A percentile compares a stretch with the other conserved stretches of the same genome.
Evolutionary conservation across 2,329 filamentous ascomycete species (phyloP).

Genomic region (Fonsecaea monophora): DNA sequence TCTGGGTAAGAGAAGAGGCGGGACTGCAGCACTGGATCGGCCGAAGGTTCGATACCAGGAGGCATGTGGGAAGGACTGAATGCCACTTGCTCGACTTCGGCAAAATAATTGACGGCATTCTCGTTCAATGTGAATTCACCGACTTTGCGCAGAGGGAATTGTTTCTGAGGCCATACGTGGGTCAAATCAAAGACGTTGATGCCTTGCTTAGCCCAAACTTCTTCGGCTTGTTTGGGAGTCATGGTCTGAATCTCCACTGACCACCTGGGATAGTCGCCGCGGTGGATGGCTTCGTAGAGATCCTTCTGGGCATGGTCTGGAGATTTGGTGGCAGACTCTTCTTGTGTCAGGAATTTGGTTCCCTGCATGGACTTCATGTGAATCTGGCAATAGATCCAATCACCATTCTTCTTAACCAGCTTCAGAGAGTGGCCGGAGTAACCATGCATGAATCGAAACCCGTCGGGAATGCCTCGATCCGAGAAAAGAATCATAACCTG

Average conservation of each 20-base stretch:
- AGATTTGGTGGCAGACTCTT: conserved; percentile 58
- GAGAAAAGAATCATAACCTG: conserved; percentile 47
- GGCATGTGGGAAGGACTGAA: conserved; percentile 72
- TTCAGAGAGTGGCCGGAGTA: conserved; percentile 62
- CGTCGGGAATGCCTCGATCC: conserved; percentile 61
- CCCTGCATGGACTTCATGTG: conserved; percentile 63
- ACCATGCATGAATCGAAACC: conserved; percentile 63
- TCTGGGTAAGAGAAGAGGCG: conserved; percentile 75
- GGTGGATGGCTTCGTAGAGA: conserved; percentile 59
- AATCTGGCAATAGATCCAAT: conserved; percentile 61
- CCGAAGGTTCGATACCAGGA: conserved; percentile 72
- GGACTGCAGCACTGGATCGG: conserved; percentile 72
- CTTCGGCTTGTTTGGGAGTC: conserved; percentile 61
- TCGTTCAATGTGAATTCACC: conserved; percentile 62
- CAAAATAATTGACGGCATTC: conserved; percentile 67
- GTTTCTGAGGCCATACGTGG: conserved; percentile 61
- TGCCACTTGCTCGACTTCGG: conserved; percentile 72
- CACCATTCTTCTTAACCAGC: conserved; percentile 60
- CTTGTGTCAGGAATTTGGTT: conserved; percentile 59
- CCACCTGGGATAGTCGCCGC: conserved; percentile 61
- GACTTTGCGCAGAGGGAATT: conserved; percentile 61
- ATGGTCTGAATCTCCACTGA: conserved; percentile 60
- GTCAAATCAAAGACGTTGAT: conserved; percentile 64
- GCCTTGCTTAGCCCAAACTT: conserved; percentile 72
- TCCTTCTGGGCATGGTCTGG: conserved; percentile 63